Base-by-base conservation (phyloP, 2,329 filamentous ascomycete species). In the Stachybotrys echinatus region DNA sequence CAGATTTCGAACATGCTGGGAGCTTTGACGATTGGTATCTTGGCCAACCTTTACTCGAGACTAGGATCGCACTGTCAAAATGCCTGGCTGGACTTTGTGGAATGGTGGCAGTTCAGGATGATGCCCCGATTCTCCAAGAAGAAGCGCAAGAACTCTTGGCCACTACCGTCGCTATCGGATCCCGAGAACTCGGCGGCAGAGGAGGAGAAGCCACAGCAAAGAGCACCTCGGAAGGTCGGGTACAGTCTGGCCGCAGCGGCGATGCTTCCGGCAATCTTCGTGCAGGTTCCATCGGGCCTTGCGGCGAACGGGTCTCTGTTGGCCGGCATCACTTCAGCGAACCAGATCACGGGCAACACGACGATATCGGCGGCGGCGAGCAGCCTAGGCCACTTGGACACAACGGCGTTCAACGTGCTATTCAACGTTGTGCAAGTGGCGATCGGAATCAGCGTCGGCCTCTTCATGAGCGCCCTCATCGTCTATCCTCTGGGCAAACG, bases 221-320 rank as follows among this genome's bases (percentile, higher is more conserved):
- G 62, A 51, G 60, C 67, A 54, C 60, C 68, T n/a, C 65, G 75
- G 6, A 68, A 73, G 6, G 70, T 83, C 6, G 83, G 86, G 12
- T 90, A 92, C 63, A 88, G 87, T 2, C 80, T 95, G 3, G 91
- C 91, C 0, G 90, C 90, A 0, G 89, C 89, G 0, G 87, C 88
- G 2, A 89, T 96, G 76, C 72, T 96, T 10, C 91, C 91, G 0
- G 91, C 87, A 5, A 95, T 96, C 55, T 95, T 95, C 54, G 79
- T 85, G 2, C 81, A 84, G 55, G 82, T 85, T 22, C 82, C 82
- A 0, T 81, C 77, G 19, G 80, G 81, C 23, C 68, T 85, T n/a
- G 82, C 82, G 4, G 80, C 79, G 0, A 74, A 75, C 23, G 81
- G 81, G 1, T 82, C 79, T 14, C 67, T 85, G 18, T 65, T 85